phyloP scores from a whole-genome alignment of 257 asterid genomes.

The Gardenia jasminoides region DNA sequence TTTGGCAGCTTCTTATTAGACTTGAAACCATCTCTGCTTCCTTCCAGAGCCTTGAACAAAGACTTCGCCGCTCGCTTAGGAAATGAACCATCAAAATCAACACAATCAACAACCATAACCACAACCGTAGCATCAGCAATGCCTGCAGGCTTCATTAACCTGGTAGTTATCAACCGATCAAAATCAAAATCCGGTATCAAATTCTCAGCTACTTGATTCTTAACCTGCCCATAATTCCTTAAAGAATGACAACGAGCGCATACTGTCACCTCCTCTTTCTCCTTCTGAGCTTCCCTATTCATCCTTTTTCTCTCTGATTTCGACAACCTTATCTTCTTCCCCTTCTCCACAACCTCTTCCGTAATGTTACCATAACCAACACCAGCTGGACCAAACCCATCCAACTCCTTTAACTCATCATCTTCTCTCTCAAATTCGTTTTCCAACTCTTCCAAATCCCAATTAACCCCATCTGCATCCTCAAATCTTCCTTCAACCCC shows the following conservation, averaged over 20 bases:
- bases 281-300: constrained; percentile 59
- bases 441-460: constrained; percentile 67
- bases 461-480: constrained; percentile 43
- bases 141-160: constrained; percentile 83
- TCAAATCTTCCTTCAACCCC: constrained; percentile 34
- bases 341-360: constrained; percentile 61
- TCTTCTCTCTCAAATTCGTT: constrained; percentile 50
- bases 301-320: constrained; percentile 74
- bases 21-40: constrained; percentile 47
- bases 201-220: constrained; percentile 73
- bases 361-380: constrained; percentile 87
- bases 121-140: constrained; percentile 80
- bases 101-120: constrained; percentile 91
- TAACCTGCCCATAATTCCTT: constrained; percentile 85
- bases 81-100: constrained; percentile 93
- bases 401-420: constrained; percentile 53
- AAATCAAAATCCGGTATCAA: constrained; percentile 93
- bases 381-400: constrained; percentile 82
- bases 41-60: constrained; percentile 64
- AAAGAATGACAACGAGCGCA: constrained; percentile 93
- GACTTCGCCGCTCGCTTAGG: constrained; percentile 88
- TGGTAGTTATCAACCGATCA: constrained; percentile 67
- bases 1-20: constrained; percentile 68
- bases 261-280: constrained; percentile 72
- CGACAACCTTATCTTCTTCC: constrained; percentile 52